Percentiles rank a stretch among this genome's conserved stretches.
phyloP scores from a whole-genome alignment of 129 eudicot genomes.

The Glebionis coronaria region DNA sequence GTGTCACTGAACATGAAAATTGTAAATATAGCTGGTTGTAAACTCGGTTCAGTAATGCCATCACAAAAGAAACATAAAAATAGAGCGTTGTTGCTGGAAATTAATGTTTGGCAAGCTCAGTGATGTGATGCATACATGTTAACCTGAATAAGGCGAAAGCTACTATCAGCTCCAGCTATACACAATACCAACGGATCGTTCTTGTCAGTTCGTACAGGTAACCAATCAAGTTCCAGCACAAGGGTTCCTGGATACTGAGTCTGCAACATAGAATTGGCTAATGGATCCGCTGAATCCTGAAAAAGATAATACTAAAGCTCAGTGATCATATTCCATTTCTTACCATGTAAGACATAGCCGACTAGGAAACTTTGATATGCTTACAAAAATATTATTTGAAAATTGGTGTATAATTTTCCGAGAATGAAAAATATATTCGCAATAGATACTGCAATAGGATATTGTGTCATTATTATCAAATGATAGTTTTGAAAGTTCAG shows the following conservation, averaged over 20 bases:
- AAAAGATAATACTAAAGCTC: conserved; percentile 12
- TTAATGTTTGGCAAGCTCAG: not conserved
- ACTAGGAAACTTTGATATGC: conserved; percentile 1
- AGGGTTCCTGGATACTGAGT: conserved; percentile 94
- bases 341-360: not conserved
- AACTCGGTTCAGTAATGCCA: not conserved
- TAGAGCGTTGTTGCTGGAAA: conserved; percentile 4
- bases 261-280: conserved; percentile 82
- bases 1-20: conserved; percentile 53
- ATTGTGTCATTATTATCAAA: too few species aligned
- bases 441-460: not conserved
- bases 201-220: conserved; percentile 73
- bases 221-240: conserved; percentile 96
- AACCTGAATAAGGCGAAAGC: conserved; percentile 92
- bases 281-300: conserved; percentile 94
- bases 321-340: conserved; percentile 4
- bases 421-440: not conserved
- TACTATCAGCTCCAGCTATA: conserved; percentile 99
- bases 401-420: not conserved
- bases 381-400: not conserved
- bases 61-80: not conserved
- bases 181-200: conserved; percentile 90
- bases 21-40: conserved; percentile 9
- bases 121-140: conserved; percentile 57
- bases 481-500: conserved; percentile 2